phyloP scores from a whole-genome alignment of 225 moss, liverwort and hornwort species.

The Ulota crispa region DNA sequence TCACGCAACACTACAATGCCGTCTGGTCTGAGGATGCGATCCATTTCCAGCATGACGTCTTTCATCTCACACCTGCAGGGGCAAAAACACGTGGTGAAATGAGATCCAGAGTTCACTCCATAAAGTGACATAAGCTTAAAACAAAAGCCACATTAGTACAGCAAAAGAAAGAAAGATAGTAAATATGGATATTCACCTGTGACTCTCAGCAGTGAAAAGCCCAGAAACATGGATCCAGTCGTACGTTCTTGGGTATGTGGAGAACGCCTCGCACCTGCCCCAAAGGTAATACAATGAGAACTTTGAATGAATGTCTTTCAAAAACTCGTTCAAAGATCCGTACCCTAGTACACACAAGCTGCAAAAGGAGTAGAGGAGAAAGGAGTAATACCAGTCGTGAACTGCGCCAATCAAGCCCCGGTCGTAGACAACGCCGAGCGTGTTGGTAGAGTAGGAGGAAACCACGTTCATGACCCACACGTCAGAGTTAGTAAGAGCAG shows the following conservation, averaged over 20 bases:
- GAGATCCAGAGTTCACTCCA: not conserved
- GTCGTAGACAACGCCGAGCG: slow-evolving; percentile 78
- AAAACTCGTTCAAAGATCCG: not conserved
- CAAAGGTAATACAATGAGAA: not conserved
- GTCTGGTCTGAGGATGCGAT: slow-evolving; percentile 79
- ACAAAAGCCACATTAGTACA: not conserved
- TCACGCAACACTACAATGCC: slow-evolving; percentile 85
- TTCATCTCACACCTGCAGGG: slow-evolving; percentile 88
- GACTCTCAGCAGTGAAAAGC: slow-evolving; percentile 69
- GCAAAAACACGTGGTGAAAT: not conserved
- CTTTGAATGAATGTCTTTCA: not conserved
- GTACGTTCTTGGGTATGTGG: slow-evolving; percentile 80
- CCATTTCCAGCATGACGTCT: slow-evolving; percentile 82
- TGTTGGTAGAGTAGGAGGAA: slow-evolving; percentile 86
- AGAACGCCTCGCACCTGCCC: slow-evolving; percentile 84
- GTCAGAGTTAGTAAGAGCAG: slow-evolving; percentile 64
- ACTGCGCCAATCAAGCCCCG: slow-evolving; percentile 90
- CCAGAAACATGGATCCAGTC: slow-evolving; percentile 70
- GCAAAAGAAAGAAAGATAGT: not conserved
- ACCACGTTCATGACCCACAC: slow-evolving; percentile 99
- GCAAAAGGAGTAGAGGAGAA: not conserved
- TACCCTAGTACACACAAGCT: not conserved
- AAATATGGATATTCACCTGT: slow-evolving; percentile 47
- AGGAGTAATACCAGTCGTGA: slow-evolving; percentile 68
- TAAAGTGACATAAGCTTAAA: too few relatives aligned